Evolutionary conservation across 495 filamentous ascomycete species (phyloP), one percentile per base, ranked within the genome.

Genomic region (Neurospora sp.): DNA sequence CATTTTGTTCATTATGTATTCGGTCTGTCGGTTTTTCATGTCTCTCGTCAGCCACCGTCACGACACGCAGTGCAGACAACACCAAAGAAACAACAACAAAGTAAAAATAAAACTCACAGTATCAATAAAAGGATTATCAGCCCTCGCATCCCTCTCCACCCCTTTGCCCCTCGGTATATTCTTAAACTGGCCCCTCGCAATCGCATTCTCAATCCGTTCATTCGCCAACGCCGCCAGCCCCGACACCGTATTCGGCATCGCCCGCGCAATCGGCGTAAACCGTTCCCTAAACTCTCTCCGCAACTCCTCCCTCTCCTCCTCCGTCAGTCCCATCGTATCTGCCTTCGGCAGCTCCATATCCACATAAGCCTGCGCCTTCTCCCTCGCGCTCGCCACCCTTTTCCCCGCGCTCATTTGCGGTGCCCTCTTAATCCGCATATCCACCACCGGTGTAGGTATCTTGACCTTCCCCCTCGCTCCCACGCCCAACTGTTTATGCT

Each of bases 1-100:
- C 79, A 98, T 98, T 83, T 96, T 97, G 80, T 99, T 99, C 90
- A 99, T 91, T 76, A 98, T 93, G 79, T 97, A 98, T 81, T 97
- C 95, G 0, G 96, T 98, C 79, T 81, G 46, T 31, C 31, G n/a
- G n/a, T 48, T 40, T 40, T n/a, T 23, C n/a, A 5, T 9, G 8
- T 20, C 8, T 46, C 18, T 46, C 4, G 12, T 54, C 11, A 54
- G 44, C n/a, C n/a, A n/a, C n/a, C n/a, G n/a, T n/a, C n/a, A n/a
- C n/a, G n/a, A n/a, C n/a, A n/a, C n/a, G n/a, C n/a, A n/a, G n/a
- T n/a, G n/a, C n/a, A n/a, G n/a, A n/a, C n/a, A n/a, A n/a, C n/a
- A n/a, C n/a, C n/a, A n/a, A n/a, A n/a, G n/a, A n/a, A n/a, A n/a
- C n/a, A n/a, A n/a, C n/a, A n/a, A 5, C 44, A 35, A 4, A 18